Evolutionary conservation across 257 asterid genomes (phyloP), one percentile per base, ranked within the genome.

Genomic region (Plantago major): DNA sequence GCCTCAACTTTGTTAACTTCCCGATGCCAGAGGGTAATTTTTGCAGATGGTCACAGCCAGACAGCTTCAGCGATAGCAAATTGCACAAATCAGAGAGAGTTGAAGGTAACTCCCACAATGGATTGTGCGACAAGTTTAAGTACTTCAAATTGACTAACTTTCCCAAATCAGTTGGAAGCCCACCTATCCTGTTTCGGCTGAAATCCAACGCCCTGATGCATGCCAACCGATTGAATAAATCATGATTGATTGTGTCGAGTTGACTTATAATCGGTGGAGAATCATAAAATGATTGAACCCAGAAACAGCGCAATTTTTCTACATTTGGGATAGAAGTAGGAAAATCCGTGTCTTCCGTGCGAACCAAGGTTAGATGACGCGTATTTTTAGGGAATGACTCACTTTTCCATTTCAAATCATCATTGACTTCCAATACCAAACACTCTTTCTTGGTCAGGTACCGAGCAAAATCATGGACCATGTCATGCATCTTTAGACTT

Each of bases 41-140:
- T 5, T 61, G 52, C 42, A 87, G 77, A 70, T 82, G 86, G 46
- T 78, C 71, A 46, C 95, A 87, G 0, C 74, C 67, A 17, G 72
- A 65, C 8, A 87, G 87, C 52, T 84, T 84, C 74, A 87, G 55
- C 0, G 93, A 82, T 47, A 74, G 90, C 72, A 87, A 64, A 67
- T 71, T 80, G 68, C 54, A 78, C 68, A 84, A 61, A 46, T 77
- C 84, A 67, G 86, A 82, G 13, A 87, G 42, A 11, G 74, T 73
- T 51, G 67, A 60, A 4, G 93, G 93, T 58, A 87, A 42, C 54
- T 79, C 84, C 69, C 58, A 52, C 5, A 87, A 69, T 17, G 95
- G 95, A 62, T 87, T 87, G 60, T 84, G 83, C 58, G 95, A 86
- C 43, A 86, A 62, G 76, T 86, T 86, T 9, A 86, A 79, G 70